Conservation (phyloP, 1,139 yeast species). For the Saccharomyces uvarum region DNA sequence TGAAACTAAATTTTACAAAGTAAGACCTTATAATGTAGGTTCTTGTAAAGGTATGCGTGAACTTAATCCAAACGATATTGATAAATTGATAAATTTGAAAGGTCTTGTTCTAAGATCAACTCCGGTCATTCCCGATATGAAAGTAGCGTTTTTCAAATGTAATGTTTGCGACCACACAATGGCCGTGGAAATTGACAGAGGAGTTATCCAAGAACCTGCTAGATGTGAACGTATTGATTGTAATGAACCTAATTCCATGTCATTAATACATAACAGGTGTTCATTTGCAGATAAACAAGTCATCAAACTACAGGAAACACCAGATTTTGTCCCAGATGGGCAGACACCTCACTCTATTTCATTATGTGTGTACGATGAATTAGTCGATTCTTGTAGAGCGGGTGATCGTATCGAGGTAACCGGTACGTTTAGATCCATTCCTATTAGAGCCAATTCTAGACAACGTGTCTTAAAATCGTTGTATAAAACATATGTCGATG, state of each 20-base stretch:
- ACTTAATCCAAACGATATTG: slow-evolving; percentile 90
- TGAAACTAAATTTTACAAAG: slow-evolving; percentile 75
- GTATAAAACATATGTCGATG: slow-evolving; percentile 89
- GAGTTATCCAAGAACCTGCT: slow-evolving; percentile 87
- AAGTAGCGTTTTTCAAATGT: slow-evolving; percentile 92
- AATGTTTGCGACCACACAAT: slow-evolving; percentile 90
- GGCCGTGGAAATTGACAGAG: slow-evolving; percentile 88
- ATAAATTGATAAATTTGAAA: slow-evolving; percentile 81
- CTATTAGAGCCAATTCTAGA: slow-evolving; percentile 79
- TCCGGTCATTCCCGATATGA: slow-evolving; percentile 95
- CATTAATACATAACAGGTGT: slow-evolving; percentile 81
- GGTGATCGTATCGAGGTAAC: slow-evolving; percentile 96
- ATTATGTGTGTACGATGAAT: slow-evolving; percentile 88
- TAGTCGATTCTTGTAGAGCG: slow-evolving; percentile 90
- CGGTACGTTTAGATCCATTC: slow-evolving; percentile 88
- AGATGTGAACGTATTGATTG: slow-evolving; percentile 86
- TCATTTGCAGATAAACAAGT: slow-evolving; percentile 93
- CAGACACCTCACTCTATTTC: slow-evolving; percentile 97
- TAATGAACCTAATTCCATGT: slow-evolving; percentile 82
- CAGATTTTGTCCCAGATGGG: slow-evolving; percentile 97
- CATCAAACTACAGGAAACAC: slow-evolving; percentile 90
- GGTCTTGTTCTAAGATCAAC: slow-evolving; percentile 88
- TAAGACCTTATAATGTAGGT: slow-evolving; percentile 76
- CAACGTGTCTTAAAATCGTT: slow-evolving; percentile 77
- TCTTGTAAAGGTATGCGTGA: slow-evolving; percentile 83